Evolutionary conservation across 768 basidiomycete genomes (phyloP), one percentile per base, ranked within the genome.

Genomic region (Mycena belliarum): DNA sequence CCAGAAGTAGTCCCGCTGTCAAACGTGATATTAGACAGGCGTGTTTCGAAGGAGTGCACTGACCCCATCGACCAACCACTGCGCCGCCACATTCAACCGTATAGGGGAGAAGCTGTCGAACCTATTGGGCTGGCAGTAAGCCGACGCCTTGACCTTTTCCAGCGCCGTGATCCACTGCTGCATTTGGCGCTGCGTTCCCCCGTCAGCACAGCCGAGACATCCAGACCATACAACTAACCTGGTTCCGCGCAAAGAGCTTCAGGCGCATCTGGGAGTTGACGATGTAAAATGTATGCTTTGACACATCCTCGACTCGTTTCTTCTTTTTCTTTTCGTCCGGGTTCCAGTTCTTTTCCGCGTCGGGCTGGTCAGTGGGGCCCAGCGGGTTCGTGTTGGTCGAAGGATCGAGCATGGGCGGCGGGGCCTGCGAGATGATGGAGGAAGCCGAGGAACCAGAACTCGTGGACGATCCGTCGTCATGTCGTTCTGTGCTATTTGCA

Each of bases 11-110:
- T 99, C 96, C 12, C 96, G 87, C 91, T 95, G 58, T 26, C n/a
- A 58, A 49, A 50, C 61, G 15, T 50, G 37, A n/a, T 23, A 50
- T 52, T 45, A 63, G 50, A 49, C 20, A 44, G 20, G 49, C n/a
- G 20, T 35, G 16, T 42, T 6, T 51, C 4, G 48, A 56, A 4
- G 10, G 56, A 32, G 37, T 12, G 12, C 10, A 78, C 90, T 68
- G 61, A 95, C 93, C 18, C 96, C 96, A 72, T 99, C 96, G 18
- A 98, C 95, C 3, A 99, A 85, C 96, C 96, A 99, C 66, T 98
- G 95, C 6, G 95, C 91, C 24, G 95, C 89, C 6, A 95, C 95
- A 66, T 98, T 95, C 65, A 90, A 73, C 29, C 96, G 82, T 51
- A 98, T 89, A 1, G 96, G 96, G 6, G 96, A 88, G 73, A 96